Conservation (phyloP, 257 asterid species). For the Solanum rostratum region DNA sequence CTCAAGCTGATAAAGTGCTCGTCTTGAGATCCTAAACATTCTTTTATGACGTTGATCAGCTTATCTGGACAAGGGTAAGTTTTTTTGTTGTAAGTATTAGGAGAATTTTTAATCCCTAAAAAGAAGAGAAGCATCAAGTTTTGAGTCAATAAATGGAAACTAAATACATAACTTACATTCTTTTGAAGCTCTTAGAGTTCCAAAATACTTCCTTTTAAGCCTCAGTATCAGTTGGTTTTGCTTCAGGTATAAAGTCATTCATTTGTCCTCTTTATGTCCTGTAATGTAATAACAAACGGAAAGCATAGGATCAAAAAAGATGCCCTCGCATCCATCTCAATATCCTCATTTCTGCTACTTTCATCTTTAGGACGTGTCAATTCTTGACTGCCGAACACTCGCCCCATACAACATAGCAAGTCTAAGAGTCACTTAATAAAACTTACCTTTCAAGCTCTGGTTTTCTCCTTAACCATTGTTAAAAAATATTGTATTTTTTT, state of each 20-base stretch:
- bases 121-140: background rate
- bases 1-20: conserved; percentile 29
- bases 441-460: too few relatives aligned
- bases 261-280: conserved; percentile 40
- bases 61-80: conserved; percentile 28
- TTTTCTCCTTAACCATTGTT: background rate
- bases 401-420: too few relatives aligned
- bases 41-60: conserved; percentile 33
- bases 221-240: conserved; percentile 26
- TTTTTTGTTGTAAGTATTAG: background rate
- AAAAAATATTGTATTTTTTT: background rate
- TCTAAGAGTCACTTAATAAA: too few relatives aligned
- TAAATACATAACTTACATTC: conserved; percentile 26
- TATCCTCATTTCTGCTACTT: too few relatives aligned
- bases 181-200: conserved; percentile 36
- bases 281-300: conserved; percentile 1
- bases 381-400: too few relatives aligned
- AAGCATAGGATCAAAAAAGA: too few relatives aligned
- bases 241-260: conserved; percentile 31
- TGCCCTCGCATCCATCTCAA: too few relatives aligned
- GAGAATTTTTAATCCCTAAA: background rate
- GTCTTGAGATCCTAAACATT: conserved; percentile 15
- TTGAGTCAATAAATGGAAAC: background rate
- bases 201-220: conserved; percentile 40
- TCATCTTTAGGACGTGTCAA: too few relatives aligned